Evolutionary conservation across 2,329 filamentous ascomycete species (phyloP).

Genomic region (Aureobasidium sp.): DNA sequence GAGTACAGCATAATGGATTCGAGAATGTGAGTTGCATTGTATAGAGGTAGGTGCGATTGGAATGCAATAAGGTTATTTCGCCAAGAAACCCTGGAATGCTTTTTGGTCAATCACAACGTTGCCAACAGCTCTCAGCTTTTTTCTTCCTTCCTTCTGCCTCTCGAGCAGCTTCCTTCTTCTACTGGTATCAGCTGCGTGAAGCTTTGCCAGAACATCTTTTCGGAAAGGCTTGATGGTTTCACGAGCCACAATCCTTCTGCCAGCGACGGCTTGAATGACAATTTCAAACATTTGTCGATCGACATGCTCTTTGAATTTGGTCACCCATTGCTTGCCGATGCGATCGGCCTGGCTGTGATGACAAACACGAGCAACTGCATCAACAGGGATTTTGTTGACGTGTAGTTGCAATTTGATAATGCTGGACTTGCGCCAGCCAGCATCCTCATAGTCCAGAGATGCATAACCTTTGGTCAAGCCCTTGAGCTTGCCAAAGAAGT

Average conservation of each 20-base stretch:
- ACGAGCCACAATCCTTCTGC: conserved; percentile 69
- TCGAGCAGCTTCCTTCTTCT: conserved; percentile 80
- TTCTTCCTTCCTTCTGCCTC: conserved; percentile 93
- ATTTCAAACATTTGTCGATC: conserved; percentile 97
- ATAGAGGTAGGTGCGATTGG: not conserved
- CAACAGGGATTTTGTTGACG: conserved; percentile 87
- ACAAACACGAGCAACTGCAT: conserved; percentile 86
- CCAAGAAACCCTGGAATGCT: conserved; percentile 87
- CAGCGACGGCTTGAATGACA: conserved; percentile 79
- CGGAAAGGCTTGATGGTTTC: conserved; percentile 95
- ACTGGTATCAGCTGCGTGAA: conserved; percentile 83
- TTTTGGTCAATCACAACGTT: conserved; percentile 96
- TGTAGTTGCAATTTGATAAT: conserved; percentile 86
- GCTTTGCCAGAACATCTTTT: conserved; percentile 87
- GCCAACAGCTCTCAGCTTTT: conserved; percentile 70
- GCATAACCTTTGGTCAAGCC: conserved; percentile 91
- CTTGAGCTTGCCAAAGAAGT: conserved; percentile 96
- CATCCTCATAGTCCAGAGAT: conserved; percentile 92
- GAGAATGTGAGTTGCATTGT: not conserved
- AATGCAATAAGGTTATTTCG: conserved; percentile 47
- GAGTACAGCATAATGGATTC: not conserved
- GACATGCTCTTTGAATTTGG: conserved; percentile 94
- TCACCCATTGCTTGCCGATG: conserved; percentile 79
- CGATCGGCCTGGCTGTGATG: conserved; percentile 74
- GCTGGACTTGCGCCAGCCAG: conserved; percentile 70